Evolutionary conservation across 768 basidiomycete genomes (phyloP).

Genomic region (Termitomyces sp.): DNA sequence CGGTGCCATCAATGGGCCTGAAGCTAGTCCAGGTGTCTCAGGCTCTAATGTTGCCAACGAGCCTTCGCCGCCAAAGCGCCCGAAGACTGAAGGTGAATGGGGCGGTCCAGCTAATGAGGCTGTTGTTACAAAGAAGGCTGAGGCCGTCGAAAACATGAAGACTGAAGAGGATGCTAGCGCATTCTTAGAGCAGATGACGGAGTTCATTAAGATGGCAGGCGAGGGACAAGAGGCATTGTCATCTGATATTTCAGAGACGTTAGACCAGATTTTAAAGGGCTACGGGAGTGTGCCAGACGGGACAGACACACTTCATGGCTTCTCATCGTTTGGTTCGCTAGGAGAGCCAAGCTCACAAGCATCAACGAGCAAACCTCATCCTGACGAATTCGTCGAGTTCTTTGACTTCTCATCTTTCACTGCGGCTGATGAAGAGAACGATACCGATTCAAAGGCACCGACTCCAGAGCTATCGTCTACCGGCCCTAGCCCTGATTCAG

Average conservation of each 20-base stretch:
- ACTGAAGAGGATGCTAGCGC: conserved; percentile 62
- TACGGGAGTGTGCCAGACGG: conserved; percentile 36
- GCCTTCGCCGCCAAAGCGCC: conserved; percentile 68
- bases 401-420: conserved; percentile 68
- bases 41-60: conserved; percentile 33
- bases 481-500: conserved; percentile 75
- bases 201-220: conserved; percentile 52
- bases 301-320: conserved; percentile 31
- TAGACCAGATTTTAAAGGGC: conserved; percentile 63
- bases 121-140: conserved; percentile 37
- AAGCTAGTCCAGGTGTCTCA: conserved; percentile 26
- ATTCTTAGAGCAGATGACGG: conserved; percentile 62
- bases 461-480: conserved; percentile 79
- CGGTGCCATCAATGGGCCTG: conserved; percentile 33
- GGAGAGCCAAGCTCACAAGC: conserved; percentile 26
- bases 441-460: conserved; percentile 55
- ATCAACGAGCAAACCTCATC: conserved; percentile 22
- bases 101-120: conserved; percentile 55
- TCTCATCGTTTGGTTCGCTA: conserved; percentile 30
- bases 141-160: conserved; percentile 47
- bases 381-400: conserved; percentile 55
- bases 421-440: conserved; percentile 52
- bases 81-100: conserved; percentile 75
- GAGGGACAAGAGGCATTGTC: conserved; percentile 41
- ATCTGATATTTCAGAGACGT: conserved; percentile 52